Evolutionary conservation across 495 filamentous ascomycete genomes (phyloP).

Genomic region (Rhypophila decipiens): DNA sequence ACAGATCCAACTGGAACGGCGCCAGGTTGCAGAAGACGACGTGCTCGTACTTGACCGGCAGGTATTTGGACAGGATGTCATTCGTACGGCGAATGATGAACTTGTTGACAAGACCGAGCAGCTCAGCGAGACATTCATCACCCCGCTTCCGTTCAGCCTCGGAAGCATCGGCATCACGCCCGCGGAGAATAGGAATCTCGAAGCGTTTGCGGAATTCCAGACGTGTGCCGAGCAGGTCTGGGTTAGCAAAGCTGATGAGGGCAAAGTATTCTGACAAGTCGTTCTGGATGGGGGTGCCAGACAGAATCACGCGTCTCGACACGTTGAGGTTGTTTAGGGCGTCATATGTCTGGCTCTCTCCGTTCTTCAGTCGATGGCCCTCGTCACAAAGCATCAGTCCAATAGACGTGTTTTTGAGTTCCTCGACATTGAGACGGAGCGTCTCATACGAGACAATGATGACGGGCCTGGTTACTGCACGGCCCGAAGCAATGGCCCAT

Average conservation of each 20-base stretch:
- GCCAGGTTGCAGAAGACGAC: slow-evolving; percentile 99
- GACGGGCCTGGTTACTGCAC: slow-evolving; percentile 87
- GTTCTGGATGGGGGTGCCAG: slow-evolving; percentile 96
- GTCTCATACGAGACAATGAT: slow-evolving; percentile 99
- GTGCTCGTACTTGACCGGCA: slow-evolving; percentile 98
- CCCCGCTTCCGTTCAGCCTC: slow-evolving; percentile 78
- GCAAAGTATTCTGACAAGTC: slow-evolving; percentile 97
- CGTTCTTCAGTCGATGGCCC: slow-evolving; percentile 97
- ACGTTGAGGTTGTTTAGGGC: slow-evolving; percentile 89
- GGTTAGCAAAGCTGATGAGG: slow-evolving; percentile 94
- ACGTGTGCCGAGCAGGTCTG: slow-evolving; percentile 80
- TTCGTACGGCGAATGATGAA: slow-evolving; percentile 99
- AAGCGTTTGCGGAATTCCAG: slow-evolving; percentile 92
- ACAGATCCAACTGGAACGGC: slow-evolving; percentile 85
- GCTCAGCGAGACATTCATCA: slow-evolving; percentile 74
- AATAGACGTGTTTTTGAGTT: slow-evolving; percentile 78
- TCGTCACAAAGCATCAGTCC: slow-evolving; percentile 97
- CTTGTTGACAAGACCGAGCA: slow-evolving; percentile 85
- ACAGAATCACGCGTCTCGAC: slow-evolving; percentile 85
- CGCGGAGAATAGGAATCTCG: slow-evolving; percentile 86
- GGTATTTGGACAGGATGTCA: slow-evolving; percentile 95
- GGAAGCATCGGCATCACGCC: slow-evolving; percentile 83
- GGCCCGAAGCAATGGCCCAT: slow-evolving; percentile 86
- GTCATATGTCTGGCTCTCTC: slow-evolving; percentile 88
- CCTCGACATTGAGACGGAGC: slow-evolving; percentile 81